Base-by-base conservation (phyloP, 148 eudicot species). In the Euryodendron excelsum region DNA sequence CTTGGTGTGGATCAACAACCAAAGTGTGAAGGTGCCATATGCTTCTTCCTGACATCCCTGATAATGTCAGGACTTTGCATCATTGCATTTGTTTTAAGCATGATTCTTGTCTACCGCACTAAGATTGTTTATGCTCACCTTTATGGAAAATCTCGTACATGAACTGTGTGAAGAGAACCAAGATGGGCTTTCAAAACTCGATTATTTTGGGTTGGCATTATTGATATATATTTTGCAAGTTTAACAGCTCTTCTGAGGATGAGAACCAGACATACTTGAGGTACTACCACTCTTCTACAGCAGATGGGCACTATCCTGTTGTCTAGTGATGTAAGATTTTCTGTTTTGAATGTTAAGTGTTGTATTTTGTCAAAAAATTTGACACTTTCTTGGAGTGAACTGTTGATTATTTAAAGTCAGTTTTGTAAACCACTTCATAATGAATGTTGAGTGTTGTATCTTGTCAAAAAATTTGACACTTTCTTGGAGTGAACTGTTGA, bases 61-160 rank as follows among this genome's bases (percentile, higher is more conserved):
- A 87, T 93, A 63, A 85, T 96, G 98, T 89, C 93, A 28, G 97
- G 90, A 37, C 82, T 96, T 18, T 93, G 98, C 86, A 81, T 91
- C 36, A 18, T 88, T 61, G 99, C 97, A 14, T 89, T 80, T 82
- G 55, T 84, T 64, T 75, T 91, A 62, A 91, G 94, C 85, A 63
- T 83, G 92, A 87, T 87, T 82, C 92, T 93, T 3, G 99, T 96
- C 18, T 56, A 82, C 69, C 89, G 99, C 59, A 96, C 99, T 31
- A 96, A 84, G 87, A 31, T 78, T 63, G 95, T 96, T 75, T 93
- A 96, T 55, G 80, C 90, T 30, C 69, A 90, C 78, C 91, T 96
- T 36, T 96, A 96, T 77, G 98, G 98, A 52, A 91, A 81, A 83
- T 64, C 88, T 21, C 91, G 80, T 28, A 18, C 85, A 72, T 90